phyloP scores from a whole-genome alignment of 177 flowering plant genomes.

The Vitis hybrid region DNA sequence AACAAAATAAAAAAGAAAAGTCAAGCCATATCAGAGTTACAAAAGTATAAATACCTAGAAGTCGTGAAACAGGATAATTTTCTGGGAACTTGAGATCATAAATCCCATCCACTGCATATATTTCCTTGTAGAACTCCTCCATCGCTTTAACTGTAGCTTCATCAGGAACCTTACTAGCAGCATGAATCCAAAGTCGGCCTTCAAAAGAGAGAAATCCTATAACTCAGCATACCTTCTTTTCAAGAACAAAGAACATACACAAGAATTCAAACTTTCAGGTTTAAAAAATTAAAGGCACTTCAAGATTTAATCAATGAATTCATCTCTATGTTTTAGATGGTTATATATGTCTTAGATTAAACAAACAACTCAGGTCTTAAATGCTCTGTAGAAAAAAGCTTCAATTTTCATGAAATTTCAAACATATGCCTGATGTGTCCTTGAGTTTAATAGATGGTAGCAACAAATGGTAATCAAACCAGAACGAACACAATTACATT shows the following conservation, averaged over 20 bases:
- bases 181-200: constrained; percentile 99
- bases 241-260: not conserved
- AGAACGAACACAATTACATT: not conserved
- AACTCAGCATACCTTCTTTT: not conserved
- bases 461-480: not conserved
- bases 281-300: not conserved
- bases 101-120: constrained; percentile 85
- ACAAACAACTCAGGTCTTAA: no score
- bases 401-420: no score
- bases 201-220: constrained; percentile 16
- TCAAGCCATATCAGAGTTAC: not conserved
- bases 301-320: not conserved
- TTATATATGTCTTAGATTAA: no score
- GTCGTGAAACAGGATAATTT: constrained; percentile 87
- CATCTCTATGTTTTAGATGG: not conserved
- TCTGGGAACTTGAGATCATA: constrained; percentile 83
- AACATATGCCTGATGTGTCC: no score
- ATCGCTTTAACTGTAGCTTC: constrained; percentile 83
- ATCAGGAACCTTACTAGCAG: constrained; percentile 92
- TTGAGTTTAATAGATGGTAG: not conserved
- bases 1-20: not conserved
- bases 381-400: no score
- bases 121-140: constrained; percentile 90
- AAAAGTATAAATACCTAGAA: constrained; percentile 53
- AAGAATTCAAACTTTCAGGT: not conserved